Evolutionary conservation across 2,329 filamentous ascomycete genomes (phyloP).

Genomic region (Penicillium thymicola): DNA sequence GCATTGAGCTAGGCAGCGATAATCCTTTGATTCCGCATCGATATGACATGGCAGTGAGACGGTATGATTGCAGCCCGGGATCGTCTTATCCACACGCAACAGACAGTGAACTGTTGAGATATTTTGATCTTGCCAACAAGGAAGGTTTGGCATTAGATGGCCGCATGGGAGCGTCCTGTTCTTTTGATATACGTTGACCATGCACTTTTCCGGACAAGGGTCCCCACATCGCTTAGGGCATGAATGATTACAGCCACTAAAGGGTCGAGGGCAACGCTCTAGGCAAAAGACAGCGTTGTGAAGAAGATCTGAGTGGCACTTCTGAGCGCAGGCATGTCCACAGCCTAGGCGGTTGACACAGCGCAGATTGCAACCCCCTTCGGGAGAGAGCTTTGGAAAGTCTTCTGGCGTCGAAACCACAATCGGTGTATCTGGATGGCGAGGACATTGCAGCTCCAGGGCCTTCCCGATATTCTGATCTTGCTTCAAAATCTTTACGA

Average conservation of each 20-base stretch:
- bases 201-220: slow-evolving; percentile 38
- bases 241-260: slow-evolving; percentile 40
- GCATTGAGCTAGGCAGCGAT: slow-evolving; percentile 52
- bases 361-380: slow-evolving; percentile 57
- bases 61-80: slow-evolving; percentile 57
- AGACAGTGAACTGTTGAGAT: slow-evolving; percentile 50
- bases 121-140: slow-evolving; percentile 45
- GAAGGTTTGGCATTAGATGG: slow-evolving; percentile 27
- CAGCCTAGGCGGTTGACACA: slow-evolving; percentile 49
- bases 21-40: slow-evolving; percentile 44
- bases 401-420: slow-evolving; percentile 54
- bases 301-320: slow-evolving; percentile 46
- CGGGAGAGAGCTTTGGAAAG: slow-evolving; percentile 55
- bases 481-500: slow-evolving; percentile 52
- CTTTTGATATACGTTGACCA: slow-evolving; percentile 27
- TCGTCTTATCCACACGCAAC: slow-evolving; percentile 43
- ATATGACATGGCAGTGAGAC: slow-evolving; percentile 50
- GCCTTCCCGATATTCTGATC: slow-evolving; percentile 48
- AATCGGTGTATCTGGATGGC: slow-evolving; percentile 56
- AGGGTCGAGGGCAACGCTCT: slow-evolving; percentile 39
- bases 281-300: slow-evolving; percentile 43
- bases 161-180: slow-evolving; percentile 27
- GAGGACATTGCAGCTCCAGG: slow-evolving; percentile 58
- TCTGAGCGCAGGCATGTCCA: slow-evolving; percentile 45
- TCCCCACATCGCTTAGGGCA: slow-evolving; percentile 45